phyloP scores from a whole-genome alignment of 2,329 filamentous ascomycete species.

The Cladosporium austrohemisphaericum region DNA sequence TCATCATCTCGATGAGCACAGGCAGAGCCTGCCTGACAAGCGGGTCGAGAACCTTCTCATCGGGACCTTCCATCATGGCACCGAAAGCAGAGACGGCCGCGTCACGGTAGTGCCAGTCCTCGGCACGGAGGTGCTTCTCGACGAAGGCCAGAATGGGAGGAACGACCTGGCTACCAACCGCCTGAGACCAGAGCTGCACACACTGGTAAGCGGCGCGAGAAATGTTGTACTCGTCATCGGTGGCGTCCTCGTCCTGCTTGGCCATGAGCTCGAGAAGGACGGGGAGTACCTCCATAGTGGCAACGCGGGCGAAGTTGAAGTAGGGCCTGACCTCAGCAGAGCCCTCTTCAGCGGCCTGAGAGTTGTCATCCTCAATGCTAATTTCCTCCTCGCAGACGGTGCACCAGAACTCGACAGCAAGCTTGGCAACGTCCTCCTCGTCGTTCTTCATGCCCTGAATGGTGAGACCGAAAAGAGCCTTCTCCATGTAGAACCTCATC shows the following conservation, averaged over 20 bases:
- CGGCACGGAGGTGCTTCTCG: slow-evolving; percentile 80
- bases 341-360: slow-evolving; percentile 65
- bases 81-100: slow-evolving; percentile 96
- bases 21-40: slow-evolving; percentile 94
- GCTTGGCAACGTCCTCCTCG: slow-evolving; percentile 95
- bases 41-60: slow-evolving; percentile 85
- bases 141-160: slow-evolving; percentile 85
- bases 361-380: slow-evolving; percentile 95
- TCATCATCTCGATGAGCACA: slow-evolving; percentile 88
- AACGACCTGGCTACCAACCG: slow-evolving; percentile 79
- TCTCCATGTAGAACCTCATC: slow-evolving; percentile 99
- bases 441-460: slow-evolving; percentile 98
- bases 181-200: slow-evolving; percentile 90
- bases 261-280: slow-evolving; percentile 84
- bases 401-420: slow-evolving; percentile 99
- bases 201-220: slow-evolving; percentile 95
- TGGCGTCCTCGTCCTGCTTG: slow-evolving; percentile 95
- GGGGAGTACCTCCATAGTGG: slow-evolving; percentile 89
- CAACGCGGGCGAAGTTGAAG: slow-evolving; percentile 93
- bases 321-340: slow-evolving; percentile 82
- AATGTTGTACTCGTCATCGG: slow-evolving; percentile 96
- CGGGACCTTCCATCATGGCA: slow-evolving; percentile 97
- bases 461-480: slow-evolving; percentile 93
- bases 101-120: slow-evolving; percentile 93
- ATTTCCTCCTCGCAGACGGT: slow-evolving; percentile 99